Evolutionary conservation across 495 filamentous ascomycete species (phyloP), one percentile per base, ranked within the genome.

Genomic region (Entonaema liquescens): DNA sequence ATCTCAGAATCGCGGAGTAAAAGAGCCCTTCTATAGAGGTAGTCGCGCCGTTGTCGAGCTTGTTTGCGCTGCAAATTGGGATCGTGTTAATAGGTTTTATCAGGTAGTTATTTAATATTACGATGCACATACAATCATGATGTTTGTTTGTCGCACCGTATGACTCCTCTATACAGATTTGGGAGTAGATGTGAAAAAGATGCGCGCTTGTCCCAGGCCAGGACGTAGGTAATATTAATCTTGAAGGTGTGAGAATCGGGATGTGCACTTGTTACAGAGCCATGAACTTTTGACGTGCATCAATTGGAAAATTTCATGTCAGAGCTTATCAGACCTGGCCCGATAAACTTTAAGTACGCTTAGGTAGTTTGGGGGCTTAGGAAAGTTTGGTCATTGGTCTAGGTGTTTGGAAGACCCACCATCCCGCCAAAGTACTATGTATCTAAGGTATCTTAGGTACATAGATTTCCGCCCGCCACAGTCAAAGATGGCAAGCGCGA

Each of bases 1-100:
- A 96, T 93, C 73, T 97, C 94, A 63, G 95, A 95, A 83, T 97
- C 91, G 66, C 91, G 91, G 53, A 99, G 90, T 19, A 92, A 72
- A 9, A 84, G 69, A 38, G 76, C 71, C 35, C 71, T 83, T 47
- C 95, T 91, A 79, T 98, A 97, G 74, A 99, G 91, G 80, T 98
- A 99, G 75, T 99, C 95, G 50, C 95, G 87, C 72, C 95, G 88
- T 80, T 94, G 89, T 66, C 93, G 90, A 70, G 91, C 89, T 89
- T 95, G 91, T 85, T 87, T 88, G 73, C 86, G 83, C 83, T 87
- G 58, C 29, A 53, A 42, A 4, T 42, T 54, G 15, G 1, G 8
- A 50, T 55, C 6, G 12, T 59, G 71, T 79, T 75, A 79, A 73
- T n/a, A 52, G 47, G n/a, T 50, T 52, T 38, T 4, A 13, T 40